Evolutionary conservation across 176 grass and related monocot genomes (phyloP).

Genomic region (Rhynchospora breviuscula): DNA sequence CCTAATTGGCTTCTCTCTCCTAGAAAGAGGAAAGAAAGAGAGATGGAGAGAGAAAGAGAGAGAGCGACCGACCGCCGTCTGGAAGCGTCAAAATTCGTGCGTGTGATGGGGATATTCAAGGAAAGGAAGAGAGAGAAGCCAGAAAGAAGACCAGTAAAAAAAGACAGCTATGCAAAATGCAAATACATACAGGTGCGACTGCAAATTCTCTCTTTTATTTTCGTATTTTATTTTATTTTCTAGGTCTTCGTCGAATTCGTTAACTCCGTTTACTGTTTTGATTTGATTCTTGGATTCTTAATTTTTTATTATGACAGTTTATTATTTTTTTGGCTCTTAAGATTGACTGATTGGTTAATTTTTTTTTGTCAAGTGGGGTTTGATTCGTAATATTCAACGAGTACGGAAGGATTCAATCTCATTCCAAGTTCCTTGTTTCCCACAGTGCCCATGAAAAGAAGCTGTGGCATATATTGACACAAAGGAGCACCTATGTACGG

Average conservation of each 20-base stretch:
- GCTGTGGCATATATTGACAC: too few species aligned
- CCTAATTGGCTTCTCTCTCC: not conserved
- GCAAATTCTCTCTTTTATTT: too few species aligned
- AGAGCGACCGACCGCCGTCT: constrained; percentile 7
- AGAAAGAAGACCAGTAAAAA: constrained; percentile 1
- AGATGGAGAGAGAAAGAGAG: not conserved
- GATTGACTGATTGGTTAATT: too few species aligned
- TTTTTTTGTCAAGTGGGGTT: too few species aligned
- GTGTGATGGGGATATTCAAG: not conserved
- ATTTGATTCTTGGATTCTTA: not conserved
- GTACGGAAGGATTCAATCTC: too few species aligned
- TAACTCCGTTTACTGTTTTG: not conserved
- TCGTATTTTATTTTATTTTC: not conserved
- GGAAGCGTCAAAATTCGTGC: constrained; percentile 10
- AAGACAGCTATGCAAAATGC: not conserved
- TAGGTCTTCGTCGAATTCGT: not conserved
- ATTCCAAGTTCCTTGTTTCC: too few species aligned
- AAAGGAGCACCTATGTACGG: too few species aligned
- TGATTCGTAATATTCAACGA: too few species aligned
- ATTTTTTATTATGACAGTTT: too few species aligned
- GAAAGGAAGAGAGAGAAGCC: not conserved
- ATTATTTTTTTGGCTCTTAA: not conserved
- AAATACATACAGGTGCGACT: not conserved
- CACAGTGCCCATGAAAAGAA: too few species aligned
- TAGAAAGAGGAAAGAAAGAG: not conserved